Conservation (phyloP, 2,329 filamentous ascomycete species). For the Aureobasidium sp. region DNA sequence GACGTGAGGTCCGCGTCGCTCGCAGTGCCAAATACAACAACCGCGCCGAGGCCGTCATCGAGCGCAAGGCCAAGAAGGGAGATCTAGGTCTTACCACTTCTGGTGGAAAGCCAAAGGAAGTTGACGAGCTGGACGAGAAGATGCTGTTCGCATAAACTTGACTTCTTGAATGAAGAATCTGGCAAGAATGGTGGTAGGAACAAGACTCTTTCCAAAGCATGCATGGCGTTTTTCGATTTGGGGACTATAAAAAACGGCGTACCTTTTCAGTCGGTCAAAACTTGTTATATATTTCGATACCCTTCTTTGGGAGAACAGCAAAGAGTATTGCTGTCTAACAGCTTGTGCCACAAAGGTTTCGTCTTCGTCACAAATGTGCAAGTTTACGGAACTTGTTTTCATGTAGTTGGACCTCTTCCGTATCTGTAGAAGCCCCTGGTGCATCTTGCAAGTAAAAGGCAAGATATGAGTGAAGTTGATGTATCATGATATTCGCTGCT, state of each 20-base stretch:
- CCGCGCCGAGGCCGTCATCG: constrained; percentile 65
- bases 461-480: background rate
- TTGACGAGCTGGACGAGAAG: constrained; percentile 67
- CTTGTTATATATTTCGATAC: background rate
- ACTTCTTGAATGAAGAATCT: background rate
- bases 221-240: background rate
- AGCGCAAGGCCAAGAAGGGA: constrained; percentile 66
- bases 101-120: constrained; percentile 55
- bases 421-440: background rate
- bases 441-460: background rate
- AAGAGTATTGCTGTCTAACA: background rate
- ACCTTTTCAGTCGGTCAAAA: background rate
- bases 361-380: background rate
- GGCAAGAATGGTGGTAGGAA: background rate
- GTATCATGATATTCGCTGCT: background rate
- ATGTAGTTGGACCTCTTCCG: background rate
- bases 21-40: constrained; percentile 74
- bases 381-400: background rate
- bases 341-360: background rate
- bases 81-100: constrained; percentile 67
- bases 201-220: background rate
- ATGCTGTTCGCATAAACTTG: constrained; percentile 61
- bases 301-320: background rate
- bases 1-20: constrained; percentile 67
- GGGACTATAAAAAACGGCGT: background rate